Evolutionary conservation across 768 basidiomycete genomes (phyloP), one percentile per base, ranked within the genome.

Genomic region (Naematelia encephala): DNA sequence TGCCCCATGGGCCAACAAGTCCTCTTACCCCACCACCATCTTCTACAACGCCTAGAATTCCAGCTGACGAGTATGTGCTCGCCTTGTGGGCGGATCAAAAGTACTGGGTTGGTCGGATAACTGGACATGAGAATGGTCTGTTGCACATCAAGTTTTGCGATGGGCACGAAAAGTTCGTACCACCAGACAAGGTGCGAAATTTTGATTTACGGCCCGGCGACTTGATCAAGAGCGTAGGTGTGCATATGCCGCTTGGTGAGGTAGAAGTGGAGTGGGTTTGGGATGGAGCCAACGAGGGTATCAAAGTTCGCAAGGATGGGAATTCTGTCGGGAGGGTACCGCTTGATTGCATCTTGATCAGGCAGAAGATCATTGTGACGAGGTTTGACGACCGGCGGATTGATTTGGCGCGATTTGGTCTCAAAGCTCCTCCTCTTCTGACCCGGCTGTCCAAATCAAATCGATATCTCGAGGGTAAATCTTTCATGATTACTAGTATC

Each of bases 201-300:
- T 39, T 39, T 39, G 34, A 12, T 19, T 21, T n/a, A 46, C 29
- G 13, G 29, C 27, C 10, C 16, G 44, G 27, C n/a, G 28, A 52
- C n/a, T 16, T 56, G 34, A 16, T 39, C 34, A 39, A 39, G 16
- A 39, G 34, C 16, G 34, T 39, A 16, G 34, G 34, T 16, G 34
- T 39, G 34, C 34, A 39, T 16, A 39, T 39, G 34, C 34, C 34
- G 2, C 57, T 49, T 22, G 19, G 19, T 1, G 50, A 42, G 39
- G 52, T 56, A 4, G 39, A 54, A 34, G 60, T 67, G 4, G 26
- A 46, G 11, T 49, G 51, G 23, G 61, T 60, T 21, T 66, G 66
- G 66, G 52, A 63, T 48, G 57, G 56, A 4, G 34, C 34, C 34
- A 39, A 39, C 8, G 34, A 16, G 34, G 34, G 34, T 8, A 16